Conservation (phyloP, 192 early-diverging fungal genomes). For the Irineochytrium annulatum region DNA sequence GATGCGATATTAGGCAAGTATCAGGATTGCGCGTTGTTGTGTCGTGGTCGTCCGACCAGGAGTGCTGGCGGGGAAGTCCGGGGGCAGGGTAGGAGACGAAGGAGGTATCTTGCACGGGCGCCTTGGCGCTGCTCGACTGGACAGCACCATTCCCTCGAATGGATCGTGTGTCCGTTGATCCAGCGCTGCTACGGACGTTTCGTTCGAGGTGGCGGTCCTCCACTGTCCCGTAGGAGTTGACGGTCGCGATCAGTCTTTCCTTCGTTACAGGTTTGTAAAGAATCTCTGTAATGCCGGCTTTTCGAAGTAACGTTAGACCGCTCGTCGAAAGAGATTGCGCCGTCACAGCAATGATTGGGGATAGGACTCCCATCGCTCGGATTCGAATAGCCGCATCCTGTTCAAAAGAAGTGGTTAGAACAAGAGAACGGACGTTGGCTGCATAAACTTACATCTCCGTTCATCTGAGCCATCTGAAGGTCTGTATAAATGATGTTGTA, state of each 20-base stretch:
- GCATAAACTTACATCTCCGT: slow-evolving; percentile 16
- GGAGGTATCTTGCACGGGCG: too few species aligned
- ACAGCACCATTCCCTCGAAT: too few species aligned
- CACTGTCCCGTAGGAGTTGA: neutral
- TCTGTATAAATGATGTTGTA: slow-evolving; percentile 32
- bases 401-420: neutral
- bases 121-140: too few species aligned
- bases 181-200: neutral
- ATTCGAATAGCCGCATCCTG: slow-evolving; percentile 10
- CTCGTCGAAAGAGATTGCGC: slow-evolving; percentile 10
- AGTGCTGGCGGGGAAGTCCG: too few species aligned
- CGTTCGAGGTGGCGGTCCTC: neutral
- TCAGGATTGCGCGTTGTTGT: too few species aligned
- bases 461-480: slow-evolving; percentile 21
- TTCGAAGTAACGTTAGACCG: neutral
- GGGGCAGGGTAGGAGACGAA: too few species aligned
- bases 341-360: slow-evolving; percentile 23
- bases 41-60: too few species aligned
- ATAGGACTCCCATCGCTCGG: neutral
- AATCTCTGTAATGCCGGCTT: slow-evolving; percentile 16
- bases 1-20: too few species aligned
- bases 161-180: neutral
- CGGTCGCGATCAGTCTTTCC: too few species aligned
- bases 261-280: slow-evolving; percentile 24
- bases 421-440: neutral